Evolutionary conservation across 2,329 filamentous ascomycete genomes (phyloP), one percentile per base, ranked within the genome.

Genomic region (Botrytis fabae): DNA sequence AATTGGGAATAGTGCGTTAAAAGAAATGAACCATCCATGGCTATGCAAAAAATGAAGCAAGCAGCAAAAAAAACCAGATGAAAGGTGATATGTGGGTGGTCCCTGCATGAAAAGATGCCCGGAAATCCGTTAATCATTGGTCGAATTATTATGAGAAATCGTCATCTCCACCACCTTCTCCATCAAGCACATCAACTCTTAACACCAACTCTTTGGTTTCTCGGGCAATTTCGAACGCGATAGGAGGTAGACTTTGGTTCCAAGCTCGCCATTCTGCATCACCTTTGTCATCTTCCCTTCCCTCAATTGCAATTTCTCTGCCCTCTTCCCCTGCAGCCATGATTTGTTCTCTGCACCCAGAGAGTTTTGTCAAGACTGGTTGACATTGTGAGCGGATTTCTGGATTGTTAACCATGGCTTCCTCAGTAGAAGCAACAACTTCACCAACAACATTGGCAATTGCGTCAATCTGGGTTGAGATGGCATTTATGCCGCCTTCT

Each of bases 201-300:
- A 85, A 81, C 18, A 89, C 87, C 74, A 93, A 83, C 80, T 93
- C 93, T 84, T 95, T 96, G 69, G 92, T 92, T 82, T 94, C 92
- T 74, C 92, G 87, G 10, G 92, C 93, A 80, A 95, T 92, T 82
- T 94, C 92, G 82, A 97, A 97, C n/a, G 93, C 93, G 77, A 96
- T 90, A 2, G 93, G 93, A 18, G 93, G 93, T 69, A 97, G 83
- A 42, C 89, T 90, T 81, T 92, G 90, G 71, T 88, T 91, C 85
- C 91, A 91, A 79, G 86, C 85, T 75, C 85, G 85, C 88, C 88
- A 90, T 64, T 84, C 83, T 74, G 85, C 84, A 61, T 88, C 84
- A 75, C 88, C 86, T 74, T 85, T 83, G 71, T 86, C 85, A 60
- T 85, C 85, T 64, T 88, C 83, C 59, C 85, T 84, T 25, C 85